Base-by-base conservation (phyloP, 106 monocot species). In the Acorus gramineus region DNA sequence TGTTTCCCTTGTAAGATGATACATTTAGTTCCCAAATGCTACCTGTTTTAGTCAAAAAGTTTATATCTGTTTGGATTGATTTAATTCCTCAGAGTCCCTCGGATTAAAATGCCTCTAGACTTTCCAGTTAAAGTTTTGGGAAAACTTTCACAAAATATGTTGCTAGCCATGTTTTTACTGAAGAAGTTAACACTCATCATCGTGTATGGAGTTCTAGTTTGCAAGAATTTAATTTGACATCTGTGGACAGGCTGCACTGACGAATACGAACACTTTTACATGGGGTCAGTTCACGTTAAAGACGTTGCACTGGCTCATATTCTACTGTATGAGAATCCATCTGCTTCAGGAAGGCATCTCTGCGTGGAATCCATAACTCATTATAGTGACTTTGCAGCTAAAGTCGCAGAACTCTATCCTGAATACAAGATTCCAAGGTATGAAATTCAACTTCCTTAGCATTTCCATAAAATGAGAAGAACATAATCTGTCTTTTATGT, bases 281-380 rank as follows among this genome's bases (percentile, higher is more conserved):
- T 90, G 82, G 95, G 95, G 49, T 43, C 95, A 47, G 90, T 96
- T 69, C 95, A 96, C 65, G 95, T 91, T 48, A 84, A 87, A 70
- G 95, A 96, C 71, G 95, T 96, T 9, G 95, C 95, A 5, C 60
- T 83, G 42, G 78, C 95, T 45, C 95, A 91, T 61, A 85, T 96
- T 74, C 64, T 90, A 13, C 46, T 91, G 0, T 96, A 82, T 57
- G 95, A 96, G 74, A 91, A 81, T 56, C 66, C 73, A n/a, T 74
- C 85, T 42, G 85, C 90, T 62, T 71, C 80, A 42, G 95, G 90
- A 55, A 87, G 95, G 62, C 90, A 96, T 70, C 56, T 96, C 3
- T 96, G 95, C 51, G 67, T 85, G 10, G 82, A 91, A 77, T 43
- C 76, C 50, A 91, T 87, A 11, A 14, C 67, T 49, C 96, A 96